Evolutionary conservation across 1,284 basidiomycete genomes (phyloP).

Genomic region (Trametes sp.): DNA sequence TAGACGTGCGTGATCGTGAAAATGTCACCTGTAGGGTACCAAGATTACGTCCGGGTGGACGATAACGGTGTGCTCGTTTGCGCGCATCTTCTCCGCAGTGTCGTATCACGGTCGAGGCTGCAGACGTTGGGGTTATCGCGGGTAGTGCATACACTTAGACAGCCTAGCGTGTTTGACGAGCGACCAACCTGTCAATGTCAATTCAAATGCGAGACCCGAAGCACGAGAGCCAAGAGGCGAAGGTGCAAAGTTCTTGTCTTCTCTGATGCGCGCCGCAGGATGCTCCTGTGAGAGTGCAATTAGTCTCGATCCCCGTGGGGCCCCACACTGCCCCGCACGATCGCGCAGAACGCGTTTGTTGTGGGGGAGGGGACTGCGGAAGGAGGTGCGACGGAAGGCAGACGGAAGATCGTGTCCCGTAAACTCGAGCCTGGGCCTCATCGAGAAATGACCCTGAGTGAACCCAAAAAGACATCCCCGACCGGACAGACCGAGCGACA

Average conservation of each 20-base stretch:
- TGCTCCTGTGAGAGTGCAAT: slow-evolving; percentile 4
- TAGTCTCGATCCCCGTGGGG: slow-evolving; percentile 23
- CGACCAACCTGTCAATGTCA: slow-evolving; percentile 9
- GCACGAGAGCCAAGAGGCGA: not conserved
- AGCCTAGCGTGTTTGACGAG: not conserved
- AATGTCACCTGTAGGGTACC: slow-evolving; percentile 71
- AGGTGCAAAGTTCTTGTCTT: slow-evolving; percentile 1
- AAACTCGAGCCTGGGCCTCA: slow-evolving; percentile 5
- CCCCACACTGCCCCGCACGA: slow-evolving; percentile 18
- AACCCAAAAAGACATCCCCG: not conserved
- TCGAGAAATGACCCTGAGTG: slow-evolving; percentile 1
- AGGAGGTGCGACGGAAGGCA: not conserved
- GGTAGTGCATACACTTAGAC: not conserved
- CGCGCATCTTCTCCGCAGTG: slow-evolving; percentile 53
- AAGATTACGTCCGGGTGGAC: slow-evolving; percentile 69
- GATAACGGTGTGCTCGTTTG: slow-evolving; percentile 70
- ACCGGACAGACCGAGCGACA: not conserved
- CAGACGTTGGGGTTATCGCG: not conserved
- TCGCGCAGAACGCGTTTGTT: not conserved
- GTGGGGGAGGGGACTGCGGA: not conserved
- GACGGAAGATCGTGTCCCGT: slow-evolving; percentile 16
- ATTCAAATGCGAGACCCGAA: slow-evolving; percentile 7
- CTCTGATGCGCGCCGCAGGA: slow-evolving; percentile 9
- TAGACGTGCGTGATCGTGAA: slow-evolving; percentile 9
- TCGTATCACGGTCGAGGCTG: not conserved